phyloP scores from a whole-genome alignment of 192 early-diverging fungal species.

The Chytriomyces sp. region DNA sequence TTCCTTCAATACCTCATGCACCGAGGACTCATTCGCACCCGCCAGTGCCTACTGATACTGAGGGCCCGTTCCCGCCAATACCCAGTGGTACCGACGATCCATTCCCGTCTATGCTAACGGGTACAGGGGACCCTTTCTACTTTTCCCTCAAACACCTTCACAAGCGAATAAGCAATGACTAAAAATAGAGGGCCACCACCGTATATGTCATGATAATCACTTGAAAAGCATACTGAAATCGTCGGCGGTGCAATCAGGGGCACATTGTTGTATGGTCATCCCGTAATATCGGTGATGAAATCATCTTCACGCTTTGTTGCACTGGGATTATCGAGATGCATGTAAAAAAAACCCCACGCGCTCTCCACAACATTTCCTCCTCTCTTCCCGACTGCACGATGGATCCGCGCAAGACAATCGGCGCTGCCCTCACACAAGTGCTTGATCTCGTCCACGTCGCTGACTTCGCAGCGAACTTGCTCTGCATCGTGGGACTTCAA shows the following conservation, averaged over 20 bases:
- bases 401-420: slow-evolving; percentile 1
- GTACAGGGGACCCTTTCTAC: no score
- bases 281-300: no score
- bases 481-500: slow-evolving; percentile 80
- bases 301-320: no score
- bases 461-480: background rate
- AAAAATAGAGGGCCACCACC: slow-evolving; percentile 92
- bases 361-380: background rate
- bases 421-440: slow-evolving; percentile 37
- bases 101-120: no score
- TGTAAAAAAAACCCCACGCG: background rate
- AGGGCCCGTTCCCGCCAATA: no score
- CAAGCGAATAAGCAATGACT: slow-evolving; percentile 81
- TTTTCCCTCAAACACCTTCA: slow-evolving; percentile 20
- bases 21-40: no score
- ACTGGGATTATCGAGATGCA: no score
- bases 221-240: no score
- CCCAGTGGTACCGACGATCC: no score
- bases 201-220: slow-evolving; percentile 96
- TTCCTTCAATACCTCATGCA: no score
- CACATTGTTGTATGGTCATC: slow-evolving; percentile 82
- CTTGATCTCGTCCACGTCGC: slow-evolving; percentile 72
- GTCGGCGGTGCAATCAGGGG: no score
- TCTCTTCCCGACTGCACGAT: background rate
- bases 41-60: no score